Conservation (phyloP, 495 filamentous ascomycete species). For the Apiosordaria backusii region DNA sequence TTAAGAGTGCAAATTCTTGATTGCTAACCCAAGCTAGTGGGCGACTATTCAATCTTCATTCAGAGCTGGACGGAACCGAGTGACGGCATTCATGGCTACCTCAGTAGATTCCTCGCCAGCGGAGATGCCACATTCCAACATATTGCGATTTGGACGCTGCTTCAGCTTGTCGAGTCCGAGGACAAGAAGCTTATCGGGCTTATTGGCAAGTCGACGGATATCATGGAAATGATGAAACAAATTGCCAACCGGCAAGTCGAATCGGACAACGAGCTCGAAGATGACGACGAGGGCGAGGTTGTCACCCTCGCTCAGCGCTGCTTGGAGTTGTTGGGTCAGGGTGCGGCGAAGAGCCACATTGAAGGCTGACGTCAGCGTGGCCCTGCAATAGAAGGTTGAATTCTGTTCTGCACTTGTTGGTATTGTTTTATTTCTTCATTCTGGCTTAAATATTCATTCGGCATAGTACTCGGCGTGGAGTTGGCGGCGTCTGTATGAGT, state of each 20-base stretch:
- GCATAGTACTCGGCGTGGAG: slow-evolving; percentile 37
- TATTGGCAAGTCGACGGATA: slow-evolving; percentile 81
- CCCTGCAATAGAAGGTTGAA: not conserved
- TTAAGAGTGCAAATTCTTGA: not conserved
- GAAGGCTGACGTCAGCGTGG: slow-evolving; percentile 41
- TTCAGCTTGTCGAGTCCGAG: slow-evolving; percentile 92
- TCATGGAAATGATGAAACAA: slow-evolving; percentile 83
- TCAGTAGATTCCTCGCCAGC: slow-evolving; percentile 86
- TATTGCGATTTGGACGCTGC: slow-evolving; percentile 96
- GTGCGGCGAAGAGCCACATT: slow-evolving; percentile 51
- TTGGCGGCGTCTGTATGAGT: slow-evolving; percentile 42
- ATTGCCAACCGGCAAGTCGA: slow-evolving; percentile 90
- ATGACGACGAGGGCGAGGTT: slow-evolving; percentile 87
- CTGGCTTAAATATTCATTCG: slow-evolving; percentile 29
- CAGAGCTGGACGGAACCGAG: slow-evolving; percentile 89
- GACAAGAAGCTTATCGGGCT: slow-evolving; percentile 78
- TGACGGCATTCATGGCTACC: slow-evolving; percentile 92
- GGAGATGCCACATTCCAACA: slow-evolving; percentile 98
- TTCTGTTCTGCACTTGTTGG: not conserved
- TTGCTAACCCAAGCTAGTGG: slow-evolving; percentile 55
- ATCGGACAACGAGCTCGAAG: slow-evolving; percentile 82
- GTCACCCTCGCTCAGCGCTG: slow-evolving; percentile 86
- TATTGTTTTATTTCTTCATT: slow-evolving; percentile 17
- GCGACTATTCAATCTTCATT: slow-evolving; percentile 93
- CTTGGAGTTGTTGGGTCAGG: slow-evolving; percentile 75